Percentiles rank a stretch among this genome's conserved stretches.
Conservation (phyloP, 2,329 filamentous ascomycete genomes). For the Exserohilum turcica region DNA sequence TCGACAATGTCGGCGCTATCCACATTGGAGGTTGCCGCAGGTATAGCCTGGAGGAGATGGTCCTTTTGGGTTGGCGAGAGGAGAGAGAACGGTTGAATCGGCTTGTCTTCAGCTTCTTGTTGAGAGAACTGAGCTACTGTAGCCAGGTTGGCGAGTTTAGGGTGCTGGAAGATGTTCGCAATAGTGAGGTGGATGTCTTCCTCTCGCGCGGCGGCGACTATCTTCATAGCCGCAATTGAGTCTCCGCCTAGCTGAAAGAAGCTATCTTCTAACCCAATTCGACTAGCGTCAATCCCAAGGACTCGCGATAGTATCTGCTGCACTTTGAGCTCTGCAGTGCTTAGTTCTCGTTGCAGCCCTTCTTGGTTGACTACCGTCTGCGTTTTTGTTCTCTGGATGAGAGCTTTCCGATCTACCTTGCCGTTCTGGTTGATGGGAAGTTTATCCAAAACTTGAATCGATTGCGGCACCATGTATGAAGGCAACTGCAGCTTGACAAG, state of each 20-base stretch:
- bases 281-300: neutral
- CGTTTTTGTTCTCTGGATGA: conserved; percentile 23
- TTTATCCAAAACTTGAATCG: conserved; percentile 40
- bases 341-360: neutral
- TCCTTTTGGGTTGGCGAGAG: neutral
- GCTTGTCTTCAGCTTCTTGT: too few species aligned
- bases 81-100: too few species aligned
- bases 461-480: conserved; percentile 24
- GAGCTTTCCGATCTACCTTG: conserved; percentile 18
- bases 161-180: neutral
- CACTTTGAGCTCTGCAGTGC: neutral
- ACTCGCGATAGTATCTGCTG: neutral
- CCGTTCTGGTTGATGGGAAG: conserved; percentile 19
- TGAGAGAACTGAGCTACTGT: too few species aligned
- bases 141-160: neutral
- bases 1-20: neutral
- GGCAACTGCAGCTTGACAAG: conserved; percentile 8
- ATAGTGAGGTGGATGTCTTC: neutral
- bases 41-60: conserved; percentile 32
- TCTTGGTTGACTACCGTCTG: neutral
- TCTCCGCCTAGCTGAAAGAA: conserved; percentile 54
- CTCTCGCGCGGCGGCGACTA: neutral
- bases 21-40: neutral
- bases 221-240: conserved; percentile 50
- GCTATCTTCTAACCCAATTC: conserved; percentile 37